Evolutionary conservation across 495 filamentous ascomycete species (phyloP).

Genomic region (Aspergillus panamensis): DNA sequence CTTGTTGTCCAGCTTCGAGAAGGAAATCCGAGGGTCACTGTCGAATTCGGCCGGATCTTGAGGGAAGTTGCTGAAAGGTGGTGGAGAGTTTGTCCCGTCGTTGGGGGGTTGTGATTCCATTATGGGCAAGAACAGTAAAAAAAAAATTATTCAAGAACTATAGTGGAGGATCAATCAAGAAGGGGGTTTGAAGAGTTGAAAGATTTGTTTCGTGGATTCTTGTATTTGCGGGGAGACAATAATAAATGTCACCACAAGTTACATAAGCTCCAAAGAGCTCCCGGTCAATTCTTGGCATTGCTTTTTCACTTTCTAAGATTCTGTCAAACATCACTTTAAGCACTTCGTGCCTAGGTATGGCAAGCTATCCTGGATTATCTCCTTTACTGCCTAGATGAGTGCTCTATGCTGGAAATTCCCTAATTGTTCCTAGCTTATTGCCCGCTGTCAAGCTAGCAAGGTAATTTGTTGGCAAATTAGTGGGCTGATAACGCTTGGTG

Average conservation of each 20-base stretch:
- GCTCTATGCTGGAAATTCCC: too few relatives aligned
- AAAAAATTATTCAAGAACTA: not conserved
- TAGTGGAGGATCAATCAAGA: not conserved
- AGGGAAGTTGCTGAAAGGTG: slow-evolving; percentile 52
- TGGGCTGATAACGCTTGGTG: too few relatives aligned
- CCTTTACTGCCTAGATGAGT: too few relatives aligned
- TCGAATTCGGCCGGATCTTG: slow-evolving; percentile 72
- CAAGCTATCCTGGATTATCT: too few relatives aligned
- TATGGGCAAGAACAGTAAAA: not conserved
- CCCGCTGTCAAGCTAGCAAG: too few relatives aligned
- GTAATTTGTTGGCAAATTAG: too few relatives aligned
- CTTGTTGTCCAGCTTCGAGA: slow-evolving; percentile 73
- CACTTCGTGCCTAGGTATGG: too few relatives aligned
- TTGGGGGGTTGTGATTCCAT: slow-evolving; percentile 26
- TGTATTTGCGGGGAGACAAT: slow-evolving; percentile 16
- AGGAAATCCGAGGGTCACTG: slow-evolving; percentile 79
- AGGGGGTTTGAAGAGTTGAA: not conserved
- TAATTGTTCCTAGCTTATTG: too few relatives aligned
- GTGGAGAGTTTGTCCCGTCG: slow-evolving; percentile 18
- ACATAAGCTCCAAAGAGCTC: slow-evolving; percentile 15
- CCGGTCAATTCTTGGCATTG: not conserved
- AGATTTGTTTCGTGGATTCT: too few relatives aligned
- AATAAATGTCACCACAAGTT: slow-evolving; percentile 7
- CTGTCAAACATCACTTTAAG: too few relatives aligned
- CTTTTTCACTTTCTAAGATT: too few relatives aligned